Conservation (phyloP, 2,329 filamentous ascomycete genomes). For the Aspergillus intermedius region DNA sequence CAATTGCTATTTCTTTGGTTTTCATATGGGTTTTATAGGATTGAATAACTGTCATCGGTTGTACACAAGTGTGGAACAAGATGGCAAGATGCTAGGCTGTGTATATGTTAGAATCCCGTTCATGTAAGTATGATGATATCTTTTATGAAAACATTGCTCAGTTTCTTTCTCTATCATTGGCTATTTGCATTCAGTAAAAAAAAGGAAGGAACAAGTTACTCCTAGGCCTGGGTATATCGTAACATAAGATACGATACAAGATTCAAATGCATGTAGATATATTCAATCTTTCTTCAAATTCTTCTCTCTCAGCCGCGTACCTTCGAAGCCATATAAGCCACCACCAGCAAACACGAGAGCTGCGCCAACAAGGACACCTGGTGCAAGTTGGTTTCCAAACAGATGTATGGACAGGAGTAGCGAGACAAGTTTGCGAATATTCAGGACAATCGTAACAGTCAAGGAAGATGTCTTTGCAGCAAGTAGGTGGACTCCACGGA, state of each 20-base stretch:
- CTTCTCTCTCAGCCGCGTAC: slow-evolving; percentile 27
- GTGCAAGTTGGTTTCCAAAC: slow-evolving; percentile 77
- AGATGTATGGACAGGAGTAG: slow-evolving; percentile 86
- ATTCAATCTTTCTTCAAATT: slow-evolving; percentile 15
- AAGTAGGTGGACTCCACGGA: slow-evolving; percentile 90
- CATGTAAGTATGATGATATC: neutral
- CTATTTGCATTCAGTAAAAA: neutral
- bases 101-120: neutral
- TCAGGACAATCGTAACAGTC: slow-evolving; percentile 93
- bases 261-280: slow-evolving; percentile 14
- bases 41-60: neutral
- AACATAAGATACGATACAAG: neutral
- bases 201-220: neutral
- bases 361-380: slow-evolving; percentile 73
- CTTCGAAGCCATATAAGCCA: slow-evolving; percentile 80
- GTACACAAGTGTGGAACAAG: neutral
- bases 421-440: slow-evolving; percentile 89
- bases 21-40: too few species aligned
- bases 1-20: neutral
- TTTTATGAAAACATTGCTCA: neutral
- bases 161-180: slow-evolving; percentile 7
- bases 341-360: slow-evolving; percentile 82
- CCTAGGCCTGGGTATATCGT: neutral
- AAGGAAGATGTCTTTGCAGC: slow-evolving; percentile 82
- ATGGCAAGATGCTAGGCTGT: neutral